These are phyloP conservation scores for Mortierella antarctica DNA, from an alignment of 192 early-diverging fungal species.

Conservation along the genomic window DNA sequence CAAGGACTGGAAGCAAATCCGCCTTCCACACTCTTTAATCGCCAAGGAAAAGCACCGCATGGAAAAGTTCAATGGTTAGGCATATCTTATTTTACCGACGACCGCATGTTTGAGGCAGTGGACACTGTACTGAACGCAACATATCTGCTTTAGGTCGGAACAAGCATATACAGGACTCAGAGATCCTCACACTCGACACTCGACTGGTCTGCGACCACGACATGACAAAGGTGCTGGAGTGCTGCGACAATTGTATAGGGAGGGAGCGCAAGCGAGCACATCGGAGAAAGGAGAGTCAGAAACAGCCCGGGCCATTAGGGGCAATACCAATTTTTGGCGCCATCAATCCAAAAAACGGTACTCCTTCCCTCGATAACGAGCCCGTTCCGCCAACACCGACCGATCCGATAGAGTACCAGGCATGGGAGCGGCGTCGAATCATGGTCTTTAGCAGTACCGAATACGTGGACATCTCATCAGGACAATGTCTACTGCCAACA, in stretches of 20 bases:
- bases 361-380: conserved; percentile 18
- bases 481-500: conserved; percentile 74
- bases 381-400: conserved; percentile 46
- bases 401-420: conserved; percentile 40
- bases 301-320: conserved; percentile 26
- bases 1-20: conserved; percentile 76
- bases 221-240: conserved; percentile 44
- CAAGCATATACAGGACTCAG: conserved; percentile 38
- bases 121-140: background rate
- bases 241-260: conserved; percentile 52
- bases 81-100: background rate
- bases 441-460: conserved; percentile 54
- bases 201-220: conserved; percentile 49
- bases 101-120: background rate
- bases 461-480: conserved; percentile 39
- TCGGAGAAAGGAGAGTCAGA: conserved; percentile 46
- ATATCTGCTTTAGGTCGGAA: conserved; percentile 18
- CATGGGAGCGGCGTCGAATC: conserved; percentile 41
- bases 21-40: conserved; percentile 76
- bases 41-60: conserved; percentile 75
- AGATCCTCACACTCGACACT: conserved; percentile 41
- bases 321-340: conserved; percentile 52
- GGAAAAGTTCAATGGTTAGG: conserved; percentile 59
- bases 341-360: conserved; percentile 24
- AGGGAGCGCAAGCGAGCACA: conserved; percentile 52